Base-by-base conservation (phyloP, 179 eudicot species). In the Silene noctiflora region DNA sequence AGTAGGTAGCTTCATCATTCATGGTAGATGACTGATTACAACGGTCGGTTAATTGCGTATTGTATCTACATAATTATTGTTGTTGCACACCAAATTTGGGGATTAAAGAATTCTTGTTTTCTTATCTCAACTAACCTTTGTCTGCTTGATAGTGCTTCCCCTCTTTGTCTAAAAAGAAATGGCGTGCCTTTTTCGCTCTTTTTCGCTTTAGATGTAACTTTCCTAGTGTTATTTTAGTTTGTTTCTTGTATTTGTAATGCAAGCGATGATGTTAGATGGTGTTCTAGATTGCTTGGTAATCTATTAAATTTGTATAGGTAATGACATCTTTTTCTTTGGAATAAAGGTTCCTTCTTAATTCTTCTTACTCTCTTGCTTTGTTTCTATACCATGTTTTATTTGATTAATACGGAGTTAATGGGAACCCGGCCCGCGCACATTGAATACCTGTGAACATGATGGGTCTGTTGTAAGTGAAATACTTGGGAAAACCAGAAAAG, bases 81-180 rank as follows among this genome's bases (percentile, higher is more conserved):
- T 77, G 61, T 77, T 63, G 56, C 59, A 51, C 31, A 81, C 13
- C 73, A 70, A 44, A 12, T 20, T 44, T 0, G 35, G 73, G 61
- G 73, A 24, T 46, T 13, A 42, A 20, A 46, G 68, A 25, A 60
- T 51, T 13, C 13, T 55, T 44, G 20, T 19, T 33, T 61, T 64
- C 78, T 77, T 48, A 42, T 61, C 61, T 68, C 76, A 56, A 78
- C 84, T 58, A 78, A 69, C 48, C 78, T 77, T 56, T 68, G 61
- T 48, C 42, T 67, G 62, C 74, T 65, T 67, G 74, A n/a, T 39
- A 56, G 71, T 69, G 69, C 62, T 66, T 21, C 75, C 74, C 69
- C 22, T 68, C 69, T 73, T 79, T 77, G 27, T 79, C 60, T 68
- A 56, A 76, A 73, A 73, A 55, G 73, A 67, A 69, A 39, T 80